Conservation (phyloP, 2,329 filamentous ascomycete species). For the Nothopassalora personata region DNA sequence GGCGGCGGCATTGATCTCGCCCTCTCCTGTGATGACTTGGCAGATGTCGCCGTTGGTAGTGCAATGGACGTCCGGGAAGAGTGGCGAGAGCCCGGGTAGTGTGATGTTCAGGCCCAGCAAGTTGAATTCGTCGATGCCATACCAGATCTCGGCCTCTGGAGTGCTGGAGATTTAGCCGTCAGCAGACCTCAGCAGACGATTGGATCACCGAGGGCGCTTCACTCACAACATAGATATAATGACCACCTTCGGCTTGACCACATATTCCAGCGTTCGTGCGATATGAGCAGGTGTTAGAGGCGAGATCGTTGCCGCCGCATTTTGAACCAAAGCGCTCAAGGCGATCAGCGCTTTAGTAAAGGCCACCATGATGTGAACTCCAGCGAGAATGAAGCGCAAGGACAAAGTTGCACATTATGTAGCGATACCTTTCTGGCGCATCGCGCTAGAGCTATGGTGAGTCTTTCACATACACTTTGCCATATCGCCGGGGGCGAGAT, state of each 20-base stretch:
- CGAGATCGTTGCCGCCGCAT: constrained; percentile 11
- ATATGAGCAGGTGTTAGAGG: constrained; percentile 1
- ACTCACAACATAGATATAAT: constrained; percentile 55
- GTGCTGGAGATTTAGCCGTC: not conserved
- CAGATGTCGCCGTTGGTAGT: constrained; percentile 57
- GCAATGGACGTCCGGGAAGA: constrained; percentile 52
- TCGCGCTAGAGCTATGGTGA: too few relatives aligned
- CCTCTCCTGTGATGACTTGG: constrained; percentile 59
- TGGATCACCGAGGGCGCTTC: too few relatives aligned
- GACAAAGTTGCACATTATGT: not conserved
- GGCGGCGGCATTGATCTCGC: constrained; percentile 65
- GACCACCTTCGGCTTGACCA: constrained; percentile 54
- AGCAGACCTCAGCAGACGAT: too few relatives aligned
- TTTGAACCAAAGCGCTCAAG: constrained; percentile 4
- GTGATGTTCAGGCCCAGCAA: constrained; percentile 33
- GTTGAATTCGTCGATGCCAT: constrained; percentile 30
- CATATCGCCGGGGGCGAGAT: not conserved
- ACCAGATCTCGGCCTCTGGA: constrained; percentile 46
- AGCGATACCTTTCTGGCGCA: not conserved
- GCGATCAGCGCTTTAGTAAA: not conserved
- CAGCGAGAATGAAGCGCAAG: not conserved
- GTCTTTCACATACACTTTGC: too few relatives aligned
- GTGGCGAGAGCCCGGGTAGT: constrained; percentile 29
- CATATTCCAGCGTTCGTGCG: constrained; percentile 21
- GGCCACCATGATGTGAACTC: not conserved